Evolutionary conservation across 208 protist genomes (phyloP), one percentile per base, ranked within the genome.

Genomic region (Acanthamoeba healyi): DNA sequence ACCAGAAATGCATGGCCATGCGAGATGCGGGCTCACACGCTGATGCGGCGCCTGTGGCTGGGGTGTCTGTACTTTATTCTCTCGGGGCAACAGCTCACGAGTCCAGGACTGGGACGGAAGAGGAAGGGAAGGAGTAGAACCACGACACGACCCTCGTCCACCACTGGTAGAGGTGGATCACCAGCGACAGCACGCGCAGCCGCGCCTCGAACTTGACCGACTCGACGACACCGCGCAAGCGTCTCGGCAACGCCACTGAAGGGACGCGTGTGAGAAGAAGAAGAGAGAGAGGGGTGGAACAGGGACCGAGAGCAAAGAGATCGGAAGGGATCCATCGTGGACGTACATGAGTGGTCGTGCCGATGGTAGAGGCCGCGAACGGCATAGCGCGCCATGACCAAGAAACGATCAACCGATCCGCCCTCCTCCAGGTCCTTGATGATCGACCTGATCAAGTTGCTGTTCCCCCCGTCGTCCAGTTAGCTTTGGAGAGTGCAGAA

Each of bases 401-500:
- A 26, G 77, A 87, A 87, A 9, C 77, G 77, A 34, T 87, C 77
- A 22, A 87, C 77, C 3, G 77, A 87, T 12, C 46, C 42, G 49
- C 46, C 49, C 26, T 51, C 77, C 29, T 34, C 42, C 77, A 87
- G 32, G 77, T 87, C 77, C 49, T 87, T 51, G n/a, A 87, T 87
- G 24, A 87, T 87, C 29, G 77, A 87, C 24, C 77, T 22, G 26
- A 87, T 87, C 77, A 87, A 61, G 44, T 87, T 87, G 77, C 77
- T 87, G 42, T 22, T 36, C 67, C 0, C 10, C 9, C 22, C 0
- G 26, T 72, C 1, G 14, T n/a, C n/a, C n/a, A n/a, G n/a, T n/a
- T n/a, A n/a, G n/a, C n/a, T n/a, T n/a, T n/a, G n/a, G n/a, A n/a
- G n/a, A n/a, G n/a, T n/a, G n/a, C n/a, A n/a, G n/a, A n/a, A n/a